Base-by-base conservation (phyloP, 1,284 basidiomycete species). In the Rhodotorula sp. region DNA sequence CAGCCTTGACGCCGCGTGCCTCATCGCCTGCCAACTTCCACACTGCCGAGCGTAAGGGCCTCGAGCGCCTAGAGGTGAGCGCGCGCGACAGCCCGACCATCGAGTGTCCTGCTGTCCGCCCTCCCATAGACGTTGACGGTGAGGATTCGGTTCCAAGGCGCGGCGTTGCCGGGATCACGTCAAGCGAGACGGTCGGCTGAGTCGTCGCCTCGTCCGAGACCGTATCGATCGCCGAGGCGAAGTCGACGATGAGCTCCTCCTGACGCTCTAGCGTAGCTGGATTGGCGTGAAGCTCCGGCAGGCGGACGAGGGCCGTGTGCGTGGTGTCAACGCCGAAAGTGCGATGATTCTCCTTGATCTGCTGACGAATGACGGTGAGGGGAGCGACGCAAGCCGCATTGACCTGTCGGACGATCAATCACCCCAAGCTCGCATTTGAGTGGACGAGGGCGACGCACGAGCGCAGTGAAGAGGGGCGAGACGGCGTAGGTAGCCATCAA, bases 341-440 rank as follows among this genome's bases (percentile, higher is more conserved):
- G 44, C 28, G 8, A 46, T 26, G 10, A 18, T 62, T 62, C 44
- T 46, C n/a, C 46, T 28, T 47, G 53, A 62, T 62, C 16, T 62
- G 61, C 8, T 53, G 61, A 7, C 52, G 61, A 24, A 62, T 53
- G 31, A 62, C 1, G 30, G 48, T 15, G 31, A 62, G 61, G 30
- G 48, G 53, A 9, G 57, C 50, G 56, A 58, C 31, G 4, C 63
- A 34, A 24, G 48, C 63, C 11, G 31, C 22, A 26, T 64, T 64
- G 28, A 18, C 16, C 55, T 58, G 37, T 2, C 5, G 18, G 51
- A 24, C 3, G 5, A 37, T 1, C 40, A 31, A 15, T 46, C n/a
- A n/a, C n/a, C 5, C 2, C n/a, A 5, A 3, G 24, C 4, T 13
- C 15, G 37, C n/a, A 18, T 1, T 11, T 15, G 22, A 40, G 20